Conservation (phyloP, 495 filamentous ascomycete species). For the Lasiosphaeriaceae sp. region DNA sequence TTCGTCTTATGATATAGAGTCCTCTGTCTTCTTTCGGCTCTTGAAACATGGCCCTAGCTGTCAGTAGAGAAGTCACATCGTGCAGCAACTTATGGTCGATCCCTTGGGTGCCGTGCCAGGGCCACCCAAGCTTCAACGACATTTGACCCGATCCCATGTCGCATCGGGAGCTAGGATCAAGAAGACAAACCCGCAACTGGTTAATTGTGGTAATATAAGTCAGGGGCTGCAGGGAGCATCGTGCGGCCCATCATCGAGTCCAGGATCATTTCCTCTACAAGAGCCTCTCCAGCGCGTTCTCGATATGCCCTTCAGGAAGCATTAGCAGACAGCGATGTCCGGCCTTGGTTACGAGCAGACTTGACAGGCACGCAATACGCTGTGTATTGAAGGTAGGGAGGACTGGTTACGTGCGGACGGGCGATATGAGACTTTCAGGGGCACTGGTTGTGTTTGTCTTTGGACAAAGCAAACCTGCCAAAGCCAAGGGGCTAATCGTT, state of each 20-base stretch:
- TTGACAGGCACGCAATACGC: background rate
- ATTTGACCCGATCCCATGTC: constrained; percentile 23
- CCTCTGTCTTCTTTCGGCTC: constrained; percentile 13
- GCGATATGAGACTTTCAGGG: too few relatives aligned
- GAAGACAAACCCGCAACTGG: constrained; percentile 7
- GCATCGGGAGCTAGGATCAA: constrained; percentile 16
- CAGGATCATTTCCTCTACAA: background rate
- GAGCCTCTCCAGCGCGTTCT: background rate
- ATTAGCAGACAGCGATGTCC: background rate
- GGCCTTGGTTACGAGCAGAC: background rate
- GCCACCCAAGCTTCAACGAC: constrained; percentile 13
- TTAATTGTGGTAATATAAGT: constrained; percentile 27
- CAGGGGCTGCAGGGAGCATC: constrained; percentile 16
- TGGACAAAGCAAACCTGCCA: too few relatives aligned
- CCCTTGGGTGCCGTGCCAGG: constrained; percentile 5
- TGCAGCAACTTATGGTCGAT: constrained; percentile 15
- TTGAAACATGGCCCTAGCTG: constrained; percentile 18
- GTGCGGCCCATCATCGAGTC: constrained; percentile 5
- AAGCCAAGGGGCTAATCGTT: too few relatives aligned
- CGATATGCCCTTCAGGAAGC: background rate
- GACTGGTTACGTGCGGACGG: too few relatives aligned
- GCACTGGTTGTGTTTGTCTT: too few relatives aligned
- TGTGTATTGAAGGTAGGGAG: too few relatives aligned
- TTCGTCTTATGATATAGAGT: background rate
- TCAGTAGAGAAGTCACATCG: constrained; percentile 23